Evolutionary conservation across 768 basidiomycete genomes (phyloP).

Genomic region (Pholiota conissans): DNA sequence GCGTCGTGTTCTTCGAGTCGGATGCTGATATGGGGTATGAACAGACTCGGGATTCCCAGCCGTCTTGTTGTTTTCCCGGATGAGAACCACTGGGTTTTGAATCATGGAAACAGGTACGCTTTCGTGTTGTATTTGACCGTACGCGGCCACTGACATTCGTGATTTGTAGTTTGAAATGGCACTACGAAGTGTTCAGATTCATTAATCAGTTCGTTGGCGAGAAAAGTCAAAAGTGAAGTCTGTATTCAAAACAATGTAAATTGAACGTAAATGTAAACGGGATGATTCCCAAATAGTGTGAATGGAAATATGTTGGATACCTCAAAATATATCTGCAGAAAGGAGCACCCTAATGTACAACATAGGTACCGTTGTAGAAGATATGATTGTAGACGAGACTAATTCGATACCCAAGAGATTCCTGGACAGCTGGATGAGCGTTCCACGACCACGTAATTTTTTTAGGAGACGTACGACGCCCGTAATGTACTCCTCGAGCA

Average conservation of each 20-base stretch:
- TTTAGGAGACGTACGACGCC: background rate
- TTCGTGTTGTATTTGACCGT: background rate
- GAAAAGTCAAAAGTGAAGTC: background rate
- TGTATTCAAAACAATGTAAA: background rate
- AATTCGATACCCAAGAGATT: conserved; percentile 24
- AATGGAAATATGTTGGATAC: background rate
- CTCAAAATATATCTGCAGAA: too few species aligned
- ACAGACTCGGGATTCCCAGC: conserved; percentile 70
- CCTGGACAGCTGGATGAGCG: conserved; percentile 29
- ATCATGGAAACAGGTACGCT: conserved; percentile 71
- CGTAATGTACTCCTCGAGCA: background rate
- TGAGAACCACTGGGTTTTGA: conserved; percentile 92
- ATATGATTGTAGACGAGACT: conserved; percentile 20
- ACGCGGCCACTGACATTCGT: background rate
- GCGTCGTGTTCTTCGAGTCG: background rate
- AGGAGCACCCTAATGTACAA: background rate
- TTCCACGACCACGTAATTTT: background rate
- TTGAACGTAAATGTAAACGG: too few species aligned
- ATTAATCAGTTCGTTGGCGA: conserved; percentile 68
- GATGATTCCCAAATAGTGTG: too few species aligned
- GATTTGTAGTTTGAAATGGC: conserved; percentile 84
- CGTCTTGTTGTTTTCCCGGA: conserved; percentile 84
- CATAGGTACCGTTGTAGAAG: conserved; percentile 14
- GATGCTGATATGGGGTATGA: background rate
- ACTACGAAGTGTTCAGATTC: conserved; percentile 92